Percentiles rank a stretch among this genome's conserved stretches.
Evolutionary conservation across 805 yeast genomes (phyloP).

Genomic region (Lachancea meyersii): DNA sequence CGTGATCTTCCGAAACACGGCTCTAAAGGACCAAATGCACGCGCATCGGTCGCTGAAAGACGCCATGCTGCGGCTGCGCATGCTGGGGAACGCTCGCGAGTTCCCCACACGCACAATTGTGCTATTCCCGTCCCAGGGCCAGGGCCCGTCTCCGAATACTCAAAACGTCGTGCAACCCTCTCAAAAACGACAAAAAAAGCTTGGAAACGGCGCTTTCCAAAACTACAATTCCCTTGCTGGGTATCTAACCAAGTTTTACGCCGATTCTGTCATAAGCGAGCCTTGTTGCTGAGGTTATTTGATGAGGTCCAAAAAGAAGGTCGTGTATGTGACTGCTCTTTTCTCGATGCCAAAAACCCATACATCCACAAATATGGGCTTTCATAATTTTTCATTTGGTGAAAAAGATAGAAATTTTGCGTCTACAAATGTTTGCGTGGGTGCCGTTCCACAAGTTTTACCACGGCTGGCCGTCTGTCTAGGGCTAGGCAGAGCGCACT

Average conservation of each 20-base stretch:
- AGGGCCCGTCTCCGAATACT: background rate
- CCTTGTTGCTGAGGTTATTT: too few species aligned
- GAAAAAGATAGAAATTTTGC: background rate
- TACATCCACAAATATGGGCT: background rate
- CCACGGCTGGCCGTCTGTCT: background rate
- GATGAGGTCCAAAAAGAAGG: background rate
- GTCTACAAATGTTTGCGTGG: conserved; percentile 1
- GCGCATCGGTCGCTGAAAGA: conserved; percentile 23
- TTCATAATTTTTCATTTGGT: background rate
- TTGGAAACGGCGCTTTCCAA: background rate
- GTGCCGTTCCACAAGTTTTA: background rate
- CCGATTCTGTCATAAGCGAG: conserved; percentile 12
- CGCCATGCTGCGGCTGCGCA: conserved; percentile 19
- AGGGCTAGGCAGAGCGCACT: too few species aligned
- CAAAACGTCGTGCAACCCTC: background rate
- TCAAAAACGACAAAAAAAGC: background rate
- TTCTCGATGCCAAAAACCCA: too few species aligned
- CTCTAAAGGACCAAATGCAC: conserved; percentile 13
- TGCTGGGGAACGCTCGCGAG: conserved; percentile 13
- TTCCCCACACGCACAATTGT: background rate
- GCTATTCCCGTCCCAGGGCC: background rate
- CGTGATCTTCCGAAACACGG: conserved; percentile 26
- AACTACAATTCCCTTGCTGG: conserved; percentile 15
- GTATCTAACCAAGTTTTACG: conserved; percentile 24
- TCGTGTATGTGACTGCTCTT: background rate